Evolutionary conservation across 2,329 filamentous ascomycete species (phyloP), one percentile per base, ranked within the genome.

Genomic region (Aureobasidium musti): DNA sequence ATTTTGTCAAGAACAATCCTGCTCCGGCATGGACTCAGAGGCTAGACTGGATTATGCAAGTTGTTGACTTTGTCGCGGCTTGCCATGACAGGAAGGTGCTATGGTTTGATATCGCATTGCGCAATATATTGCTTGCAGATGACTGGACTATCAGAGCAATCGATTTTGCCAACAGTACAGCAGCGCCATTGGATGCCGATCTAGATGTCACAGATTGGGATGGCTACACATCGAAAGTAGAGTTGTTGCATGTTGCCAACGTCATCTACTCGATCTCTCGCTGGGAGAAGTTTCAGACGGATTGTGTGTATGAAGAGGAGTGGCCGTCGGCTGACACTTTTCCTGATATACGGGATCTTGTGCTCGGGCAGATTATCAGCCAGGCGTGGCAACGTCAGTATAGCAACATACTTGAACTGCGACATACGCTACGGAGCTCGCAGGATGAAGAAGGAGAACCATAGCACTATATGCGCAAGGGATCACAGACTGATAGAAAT

Each of bases 141-240:
- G 41, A 60, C 23, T 7, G 6, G 6, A 37, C 8, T 2, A 37
- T 49, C 28, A 5, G 41, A 17, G 56, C 56, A 19, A 60, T 60
- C 17, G 41, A 60, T n/a, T 49, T 60, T 45, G 28, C 41, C 10
- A 60, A 60, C 56, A 49, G 41, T 43, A 23, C 56, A 33, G 39
- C 8, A 10, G 4, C 10, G 5, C 56, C 56, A 17, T 6, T 60
- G n/a, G 56, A 47, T 3, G 8, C 39, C 2, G n/a, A 45, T 35
- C 19, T 60, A 2, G 19, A 23, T 8, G n/a, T n/a, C 28, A 23
- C 21, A 13, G 28, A 33, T 1, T 47, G 28, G 19, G 26, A 60
- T 26, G 41, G 56, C 17, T 47, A 60, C n/a, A 47, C 56, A 8
- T 5, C 28, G 19, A 47, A 23, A 19, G 10, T 60, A 19, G 56